Evolutionary conservation across 2,329 filamentous ascomycete species (phyloP).

Genomic region (Periconia sp.): DNA sequence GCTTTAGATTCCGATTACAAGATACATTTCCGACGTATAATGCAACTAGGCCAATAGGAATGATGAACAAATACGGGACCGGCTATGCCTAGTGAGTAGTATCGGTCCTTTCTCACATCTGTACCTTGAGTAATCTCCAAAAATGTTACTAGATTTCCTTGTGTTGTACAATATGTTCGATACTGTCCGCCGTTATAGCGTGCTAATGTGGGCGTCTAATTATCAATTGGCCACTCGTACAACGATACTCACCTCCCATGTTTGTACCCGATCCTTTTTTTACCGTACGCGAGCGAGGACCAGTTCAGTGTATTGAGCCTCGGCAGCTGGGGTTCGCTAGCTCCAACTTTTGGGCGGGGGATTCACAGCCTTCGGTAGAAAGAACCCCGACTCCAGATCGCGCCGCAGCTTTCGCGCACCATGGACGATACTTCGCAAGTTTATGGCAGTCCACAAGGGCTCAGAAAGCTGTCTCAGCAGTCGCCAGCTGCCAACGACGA

Average conservation of each 20-base stretch:
- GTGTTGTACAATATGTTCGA: too few species aligned
- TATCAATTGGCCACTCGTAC: too few species aligned
- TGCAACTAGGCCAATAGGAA: conserved; percentile 17
- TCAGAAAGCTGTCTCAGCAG: conserved; percentile 35
- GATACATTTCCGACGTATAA: conserved; percentile 8
- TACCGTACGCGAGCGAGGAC: too few species aligned
- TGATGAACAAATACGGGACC: not conserved
- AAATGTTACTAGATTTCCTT: too few species aligned
- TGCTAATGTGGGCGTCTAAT: too few species aligned
- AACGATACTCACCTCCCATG: too few species aligned
- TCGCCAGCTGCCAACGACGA: conserved; percentile 34
- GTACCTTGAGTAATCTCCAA: too few species aligned
- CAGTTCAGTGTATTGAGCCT: not conserved
- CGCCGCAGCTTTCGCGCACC: conserved; percentile 17
- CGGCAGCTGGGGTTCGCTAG: not conserved
- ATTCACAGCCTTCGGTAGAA: conserved; percentile 18
- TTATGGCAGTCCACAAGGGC: conserved; percentile 33
- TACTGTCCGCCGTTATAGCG: too few species aligned
- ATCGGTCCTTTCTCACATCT: too few species aligned
- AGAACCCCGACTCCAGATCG: conserved; percentile 8
- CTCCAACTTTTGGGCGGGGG: conserved; percentile 5
- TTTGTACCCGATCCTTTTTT: too few species aligned
- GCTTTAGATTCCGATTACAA: not conserved
- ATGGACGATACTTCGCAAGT: conserved; percentile 35
- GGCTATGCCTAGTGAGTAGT: too few species aligned